Evolutionary conservation across 192 early-diverging fungal genomes (phyloP), one percentile per base, ranked within the genome.

Genomic region (Coemansia sp.): DNA sequence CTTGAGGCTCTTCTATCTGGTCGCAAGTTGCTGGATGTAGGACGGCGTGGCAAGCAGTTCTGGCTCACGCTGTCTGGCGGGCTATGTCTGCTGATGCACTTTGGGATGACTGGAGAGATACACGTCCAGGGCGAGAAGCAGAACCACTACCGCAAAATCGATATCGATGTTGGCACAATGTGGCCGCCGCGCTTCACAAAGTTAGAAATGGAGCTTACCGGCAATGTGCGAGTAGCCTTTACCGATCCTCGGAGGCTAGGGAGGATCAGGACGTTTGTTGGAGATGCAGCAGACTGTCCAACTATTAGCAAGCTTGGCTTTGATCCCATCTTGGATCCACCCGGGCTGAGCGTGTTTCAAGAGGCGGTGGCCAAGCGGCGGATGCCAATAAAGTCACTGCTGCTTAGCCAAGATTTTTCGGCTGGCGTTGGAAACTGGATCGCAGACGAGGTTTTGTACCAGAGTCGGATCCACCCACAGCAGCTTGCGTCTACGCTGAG

Each of bases 371-470:
- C 23, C 9, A 63, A 62, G 40, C 71, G 88, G 14, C 67, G 64
- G 1, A 66, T 77, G 21, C 85, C 89, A 0, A 85, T 95, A 63
- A 95, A 95, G 60, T 76, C 88, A 0, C 65, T 94, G 38, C 71
- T 95, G 24, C 82, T 95, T 14, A 88, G 92, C 46, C 93, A 95
- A 53, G 40, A 69, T 7, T 91, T 95, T 61, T 86, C 84, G 0
- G 90, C 92, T 0, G 93, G 93, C 3, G 84, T 95, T 3, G 93
- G 92, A 0, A 95, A 94, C 73, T 95, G 92, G 92, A 79, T 94
- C 11, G 92, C 92, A 0, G 93, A 94, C 70, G 92, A 93, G 74
- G 78, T 92, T 0, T 82, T 95, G 7, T 94, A 85, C 66, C 89
- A 89, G 45, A 85, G 90, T 35, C 45, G 67, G 26, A 71, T 94